Evolutionary conservation across 768 basidiomycete genomes (phyloP).

Genomic region (Daedaleopsis sinensis): DNA sequence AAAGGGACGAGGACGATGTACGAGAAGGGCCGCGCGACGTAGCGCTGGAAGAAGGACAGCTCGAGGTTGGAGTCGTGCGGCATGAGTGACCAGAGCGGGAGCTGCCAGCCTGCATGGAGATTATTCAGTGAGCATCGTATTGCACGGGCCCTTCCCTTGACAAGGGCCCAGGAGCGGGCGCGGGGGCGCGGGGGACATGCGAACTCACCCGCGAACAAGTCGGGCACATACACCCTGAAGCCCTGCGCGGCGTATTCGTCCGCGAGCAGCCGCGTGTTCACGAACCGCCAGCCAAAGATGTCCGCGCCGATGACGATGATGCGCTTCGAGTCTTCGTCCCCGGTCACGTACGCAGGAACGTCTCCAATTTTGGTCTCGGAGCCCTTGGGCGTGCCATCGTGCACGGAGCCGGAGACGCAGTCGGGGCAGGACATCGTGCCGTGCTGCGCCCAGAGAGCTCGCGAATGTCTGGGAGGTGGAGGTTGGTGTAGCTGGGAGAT

Average conservation of each 20-base stretch:
- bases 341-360: slow-evolving; percentile 21
- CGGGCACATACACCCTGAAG: slow-evolving; percentile 24
- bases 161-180: too few species aligned
- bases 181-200: not conserved
- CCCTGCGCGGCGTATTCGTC: slow-evolving; percentile 25
- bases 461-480: not conserved
- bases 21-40: slow-evolving; percentile 13
- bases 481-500: not conserved
- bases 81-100: slow-evolving; percentile 21
- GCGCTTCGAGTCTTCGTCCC: slow-evolving; percentile 14
- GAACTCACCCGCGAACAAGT: slow-evolving; percentile 22
- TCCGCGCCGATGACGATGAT: slow-evolving; percentile 23
- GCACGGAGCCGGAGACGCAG: slow-evolving; percentile 21
- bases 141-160: too few species aligned
- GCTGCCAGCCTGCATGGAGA: slow-evolving; percentile 14
- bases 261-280: slow-evolving; percentile 26
- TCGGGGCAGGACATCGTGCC: slow-evolving; percentile 19
- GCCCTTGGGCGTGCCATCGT: slow-evolving; percentile 20
- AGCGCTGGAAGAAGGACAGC: slow-evolving; percentile 13
- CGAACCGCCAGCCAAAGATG: slow-evolving; percentile 24
- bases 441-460: too few species aligned
- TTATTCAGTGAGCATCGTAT: not conserved
- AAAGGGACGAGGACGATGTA: slow-evolving; percentile 24
- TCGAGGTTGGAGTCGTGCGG: slow-evolving; percentile 11
- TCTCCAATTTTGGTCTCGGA: slow-evolving; percentile 22